phyloP scores from a whole-genome alignment of 2,329 filamentous ascomycete genomes.

The Claviceps spartinae region DNA sequence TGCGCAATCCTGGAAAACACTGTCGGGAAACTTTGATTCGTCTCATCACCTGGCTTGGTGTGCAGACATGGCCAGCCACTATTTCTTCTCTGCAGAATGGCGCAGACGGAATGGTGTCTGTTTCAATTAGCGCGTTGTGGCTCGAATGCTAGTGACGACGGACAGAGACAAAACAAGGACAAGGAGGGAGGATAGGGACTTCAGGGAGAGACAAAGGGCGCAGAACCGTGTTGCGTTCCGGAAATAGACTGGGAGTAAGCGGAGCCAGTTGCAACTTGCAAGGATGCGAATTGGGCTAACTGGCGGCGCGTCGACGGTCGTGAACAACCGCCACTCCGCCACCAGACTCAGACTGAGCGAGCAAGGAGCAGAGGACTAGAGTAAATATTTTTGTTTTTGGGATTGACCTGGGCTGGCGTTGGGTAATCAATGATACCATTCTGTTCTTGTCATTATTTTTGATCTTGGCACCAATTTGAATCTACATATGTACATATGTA shows the following conservation, averaged over 20 bases:
- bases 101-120: neutral
- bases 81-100: neutral
- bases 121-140: neutral
- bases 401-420: neutral
- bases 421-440: slow-evolving; percentile 1
- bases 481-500: too few relatives aligned
- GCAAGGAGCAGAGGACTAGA: neutral
- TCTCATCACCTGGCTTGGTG: neutral
- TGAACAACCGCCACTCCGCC: too few relatives aligned
- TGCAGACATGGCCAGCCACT: neutral
- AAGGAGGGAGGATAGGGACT: neutral
- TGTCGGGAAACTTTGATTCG: too few relatives aligned
- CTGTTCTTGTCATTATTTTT: neutral
- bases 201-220: too few relatives aligned
- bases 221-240: neutral
- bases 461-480: neutral
- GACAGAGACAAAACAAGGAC: neutral
- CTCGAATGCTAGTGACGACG: neutral
- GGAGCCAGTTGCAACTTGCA: neutral
- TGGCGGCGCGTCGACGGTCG: neutral
- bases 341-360: neutral
- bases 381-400: neutral
- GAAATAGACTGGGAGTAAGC: neutral
- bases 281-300: neutral
- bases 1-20: too few relatives aligned